Conservation (phyloP, 2,329 filamentous ascomycete genomes). For the Cladosporium sp. region DNA sequence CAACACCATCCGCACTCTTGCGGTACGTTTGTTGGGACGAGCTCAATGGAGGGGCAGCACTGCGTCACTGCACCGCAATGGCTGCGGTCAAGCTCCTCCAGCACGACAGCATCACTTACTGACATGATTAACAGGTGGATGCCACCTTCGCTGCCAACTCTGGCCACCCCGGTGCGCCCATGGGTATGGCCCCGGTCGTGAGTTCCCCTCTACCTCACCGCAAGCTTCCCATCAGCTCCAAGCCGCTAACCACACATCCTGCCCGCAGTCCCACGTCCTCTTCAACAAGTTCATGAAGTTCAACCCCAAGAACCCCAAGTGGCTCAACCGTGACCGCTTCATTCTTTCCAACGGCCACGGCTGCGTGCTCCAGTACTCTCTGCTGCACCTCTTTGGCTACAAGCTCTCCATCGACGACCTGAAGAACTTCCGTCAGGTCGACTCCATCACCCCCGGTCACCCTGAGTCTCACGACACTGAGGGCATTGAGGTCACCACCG, state of each 20-base stretch:
- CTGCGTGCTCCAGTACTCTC: constrained; percentile 98
- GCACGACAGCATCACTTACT: not conserved
- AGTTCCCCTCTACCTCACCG: not conserved
- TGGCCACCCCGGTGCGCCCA: constrained; percentile 96
- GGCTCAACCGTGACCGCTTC: constrained; percentile 96
- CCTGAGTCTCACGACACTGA: constrained; percentile 95
- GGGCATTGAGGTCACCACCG: constrained; percentile 95
- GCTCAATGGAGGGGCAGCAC: constrained; percentile 7
- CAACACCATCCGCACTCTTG: constrained; percentile 95
- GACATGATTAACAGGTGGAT: constrained; percentile 67
- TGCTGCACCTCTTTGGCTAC: constrained; percentile 96
- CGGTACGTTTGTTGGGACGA: constrained; percentile 58
- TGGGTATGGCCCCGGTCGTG: constrained; percentile 82
- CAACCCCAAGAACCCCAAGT: constrained; percentile 98
- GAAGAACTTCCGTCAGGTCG: constrained; percentile 82
- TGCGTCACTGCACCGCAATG: too few species aligned
- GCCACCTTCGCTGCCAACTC: constrained; percentile 93
- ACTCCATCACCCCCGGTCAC: constrained; percentile 87
- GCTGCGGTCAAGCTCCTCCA: not conserved
- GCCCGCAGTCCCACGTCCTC: constrained; percentile 51
- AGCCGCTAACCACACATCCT: not conserved
- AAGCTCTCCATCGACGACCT: constrained; percentile 79
- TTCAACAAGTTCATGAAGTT: constrained; percentile 99
- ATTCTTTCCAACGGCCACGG: constrained; percentile 98
- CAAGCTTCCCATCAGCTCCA: not conserved